These are phyloP conservation scores for Royoungia palumana DNA, from an alignment of 768 basidiomycete species.

Conservation along the genomic window DNA sequence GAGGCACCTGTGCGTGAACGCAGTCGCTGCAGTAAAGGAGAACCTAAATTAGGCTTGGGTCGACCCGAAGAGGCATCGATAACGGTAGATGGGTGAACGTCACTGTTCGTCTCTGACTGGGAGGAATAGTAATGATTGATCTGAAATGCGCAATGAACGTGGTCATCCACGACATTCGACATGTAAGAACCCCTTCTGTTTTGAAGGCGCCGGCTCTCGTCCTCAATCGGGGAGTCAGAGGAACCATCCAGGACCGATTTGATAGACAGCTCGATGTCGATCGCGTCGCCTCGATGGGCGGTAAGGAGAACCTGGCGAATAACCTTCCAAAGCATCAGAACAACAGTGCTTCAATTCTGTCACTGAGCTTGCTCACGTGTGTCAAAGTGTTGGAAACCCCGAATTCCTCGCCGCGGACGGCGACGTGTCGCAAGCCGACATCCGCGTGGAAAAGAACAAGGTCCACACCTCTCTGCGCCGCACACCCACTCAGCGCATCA, in stretches of 20 bases:
- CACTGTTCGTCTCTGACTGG: conserved; percentile 17
- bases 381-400: conserved; percentile 77
- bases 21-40: conserved; percentile 57
- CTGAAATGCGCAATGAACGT: conserved; percentile 56
- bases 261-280: conserved; percentile 80
- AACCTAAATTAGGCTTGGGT: conserved; percentile 41
- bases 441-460: conserved; percentile 89
- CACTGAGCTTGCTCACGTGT: conserved; percentile 59
- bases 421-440: conserved; percentile 81
- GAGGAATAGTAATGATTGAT: conserved; percentile 47
- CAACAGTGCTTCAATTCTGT: neutral
- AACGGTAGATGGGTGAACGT: conserved; percentile 6
- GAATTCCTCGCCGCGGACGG: conserved; percentile 81
- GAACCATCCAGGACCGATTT: conserved; percentile 29
- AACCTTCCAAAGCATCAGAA: conserved; percentile 48
- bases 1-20: conserved; percentile 57
- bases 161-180: conserved; percentile 31
- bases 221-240: conserved; percentile 24
- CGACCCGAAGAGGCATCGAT: conserved; percentile 23
- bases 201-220: conserved; percentile 21
- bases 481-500: conserved; percentile 80
- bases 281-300: conserved; percentile 69
- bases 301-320: conserved; percentile 77
- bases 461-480: conserved; percentile 83
- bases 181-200: conserved; percentile 25